Percentiles rank a stretch among this genome's conserved stretches.
These are phyloP conservation scores for Metschnikowia arizonensis DNA, from an alignment of 805 yeast species.

Conservation along the genomic window DNA sequence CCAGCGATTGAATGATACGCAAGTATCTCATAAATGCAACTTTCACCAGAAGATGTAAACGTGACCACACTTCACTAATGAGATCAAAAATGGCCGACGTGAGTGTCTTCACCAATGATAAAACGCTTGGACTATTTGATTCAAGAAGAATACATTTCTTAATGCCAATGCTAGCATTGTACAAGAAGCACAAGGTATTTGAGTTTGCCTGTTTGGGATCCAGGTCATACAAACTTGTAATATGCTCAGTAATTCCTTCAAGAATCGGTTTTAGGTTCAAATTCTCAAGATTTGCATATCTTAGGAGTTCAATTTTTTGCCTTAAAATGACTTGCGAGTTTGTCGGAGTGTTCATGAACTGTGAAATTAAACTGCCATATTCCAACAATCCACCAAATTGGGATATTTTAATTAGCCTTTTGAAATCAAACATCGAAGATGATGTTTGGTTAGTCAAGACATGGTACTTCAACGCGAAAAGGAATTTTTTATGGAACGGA, in stretches of 20 bases:
- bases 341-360: background rate
- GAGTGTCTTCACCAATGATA: background rate
- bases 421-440: conserved; percentile 6
- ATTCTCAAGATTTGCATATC: background rate
- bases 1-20: background rate
- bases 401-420: conserved; percentile 4
- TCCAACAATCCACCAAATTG: conserved; percentile 6
- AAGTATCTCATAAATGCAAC: conserved; percentile 25
- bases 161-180: background rate
- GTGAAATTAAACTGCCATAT: background rate
- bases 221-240: background rate
- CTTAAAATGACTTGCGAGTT: conserved; percentile 7
- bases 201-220: background rate
- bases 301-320: conserved; percentile 6
- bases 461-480: conserved; percentile 11
- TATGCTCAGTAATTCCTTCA: background rate
- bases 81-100: background rate
- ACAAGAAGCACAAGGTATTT: background rate
- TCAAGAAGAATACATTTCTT: background rate
- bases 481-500: conserved; percentile 8
- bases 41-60: conserved; percentile 7
- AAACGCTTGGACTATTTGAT: background rate
- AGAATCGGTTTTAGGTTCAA: background rate
- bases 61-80: conserved; percentile 3
- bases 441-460: conserved; percentile 7